Percentiles rank a stretch among this genome's conserved stretches.
These are phyloP conservation scores for Plectosphaerella cucumerina DNA, from an alignment of 2,329 filamentous ascomycete species.

Conservation along the genomic window DNA sequence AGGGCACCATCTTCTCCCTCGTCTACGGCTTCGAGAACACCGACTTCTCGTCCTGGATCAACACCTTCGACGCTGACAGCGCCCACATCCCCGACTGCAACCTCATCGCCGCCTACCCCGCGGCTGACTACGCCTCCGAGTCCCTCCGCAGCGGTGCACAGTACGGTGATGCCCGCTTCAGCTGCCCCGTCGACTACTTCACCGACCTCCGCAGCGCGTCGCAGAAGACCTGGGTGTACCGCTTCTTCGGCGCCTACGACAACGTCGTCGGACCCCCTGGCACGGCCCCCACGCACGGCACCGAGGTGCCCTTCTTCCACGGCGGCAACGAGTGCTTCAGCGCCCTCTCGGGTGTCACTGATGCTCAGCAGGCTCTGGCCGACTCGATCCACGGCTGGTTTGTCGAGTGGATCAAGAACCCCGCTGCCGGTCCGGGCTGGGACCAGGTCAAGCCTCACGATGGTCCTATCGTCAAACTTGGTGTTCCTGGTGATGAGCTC, in stretches of 20 bases:
- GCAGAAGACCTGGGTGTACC: slow-evolving; percentile 38
- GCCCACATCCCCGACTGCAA: slow-evolving; percentile 28
- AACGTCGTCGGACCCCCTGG: slow-evolving; percentile 31
- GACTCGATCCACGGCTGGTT: slow-evolving; percentile 37
- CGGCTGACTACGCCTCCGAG: slow-evolving; percentile 27
- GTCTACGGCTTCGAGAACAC: slow-evolving; percentile 27
- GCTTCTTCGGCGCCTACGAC: slow-evolving; percentile 36
- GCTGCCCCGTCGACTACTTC: slow-evolving; percentile 35
- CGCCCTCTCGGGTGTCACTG: slow-evolving; percentile 25
- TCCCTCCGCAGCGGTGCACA: slow-evolving; percentile 36
- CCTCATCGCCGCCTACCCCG: slow-evolving; percentile 27
- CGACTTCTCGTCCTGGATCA: slow-evolving; percentile 23
- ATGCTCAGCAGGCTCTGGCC: slow-evolving; percentile 32
- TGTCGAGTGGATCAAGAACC: slow-evolving; percentile 39
- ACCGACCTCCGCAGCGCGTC: slow-evolving; percentile 29
- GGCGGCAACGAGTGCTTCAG: slow-evolving; percentile 39
- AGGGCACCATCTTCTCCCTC: slow-evolving; percentile 30
- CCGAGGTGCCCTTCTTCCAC: slow-evolving; percentile 40
- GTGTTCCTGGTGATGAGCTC: slow-evolving; percentile 28
- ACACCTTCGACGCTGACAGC: slow-evolving; percentile 32
- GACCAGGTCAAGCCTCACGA: slow-evolving; percentile 22
- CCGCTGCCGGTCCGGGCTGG: slow-evolving; percentile 36
- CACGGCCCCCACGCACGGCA: slow-evolving; percentile 30
- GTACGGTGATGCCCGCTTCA: slow-evolving; percentile 41
- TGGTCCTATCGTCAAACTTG: slow-evolving; percentile 25